Conservation (phyloP, 169 alveolate genomes). For the Plasmodium fragile region DNA sequence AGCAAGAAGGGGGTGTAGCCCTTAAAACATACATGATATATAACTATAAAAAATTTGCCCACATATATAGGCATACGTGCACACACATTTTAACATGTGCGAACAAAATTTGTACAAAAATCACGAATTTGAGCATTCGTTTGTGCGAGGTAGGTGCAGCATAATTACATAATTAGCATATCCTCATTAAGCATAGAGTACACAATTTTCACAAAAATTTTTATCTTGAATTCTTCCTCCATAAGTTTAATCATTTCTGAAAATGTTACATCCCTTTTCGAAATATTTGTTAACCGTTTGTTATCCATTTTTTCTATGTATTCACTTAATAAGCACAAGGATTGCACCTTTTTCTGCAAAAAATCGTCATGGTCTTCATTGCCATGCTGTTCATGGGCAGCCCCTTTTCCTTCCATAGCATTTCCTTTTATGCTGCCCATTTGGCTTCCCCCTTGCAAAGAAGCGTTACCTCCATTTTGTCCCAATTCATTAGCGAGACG, state of each 20-base stretch:
- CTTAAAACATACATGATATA: neutral
- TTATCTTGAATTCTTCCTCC: slow-evolving; percentile 54
- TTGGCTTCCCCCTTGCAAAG: neutral
- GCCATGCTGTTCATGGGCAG: neutral
- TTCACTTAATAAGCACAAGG: slow-evolving; percentile 15
- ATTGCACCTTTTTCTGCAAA: slow-evolving; percentile 35
- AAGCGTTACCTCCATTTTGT: neutral
- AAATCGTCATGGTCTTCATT: slow-evolving; percentile 5
- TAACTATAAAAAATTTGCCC: neutral
- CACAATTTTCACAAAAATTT: slow-evolving; percentile 37
- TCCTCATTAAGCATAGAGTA: slow-evolving; percentile 69
- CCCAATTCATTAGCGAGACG: neutral
- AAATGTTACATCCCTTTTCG: slow-evolving; percentile 17
- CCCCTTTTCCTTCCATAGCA: neutral
- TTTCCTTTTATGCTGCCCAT: neutral
- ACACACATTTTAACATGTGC: neutral
- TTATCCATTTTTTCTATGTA: slow-evolving; percentile 16
- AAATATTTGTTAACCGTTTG: slow-evolving; percentile 1
- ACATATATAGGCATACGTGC: neutral
- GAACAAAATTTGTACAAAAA: neutral
- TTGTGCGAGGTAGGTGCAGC: neutral
- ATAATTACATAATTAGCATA: slow-evolving; percentile 44
- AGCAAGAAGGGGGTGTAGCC: neutral
- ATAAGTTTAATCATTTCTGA: slow-evolving; percentile 10
- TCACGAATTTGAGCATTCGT: neutral